A percentile compares a stretch with the other conserved stretches of the same genome.
Evolutionary conservation across 2,329 filamentous ascomycete genomes (phyloP).

Genomic region (Epichloe gansuensis): DNA sequence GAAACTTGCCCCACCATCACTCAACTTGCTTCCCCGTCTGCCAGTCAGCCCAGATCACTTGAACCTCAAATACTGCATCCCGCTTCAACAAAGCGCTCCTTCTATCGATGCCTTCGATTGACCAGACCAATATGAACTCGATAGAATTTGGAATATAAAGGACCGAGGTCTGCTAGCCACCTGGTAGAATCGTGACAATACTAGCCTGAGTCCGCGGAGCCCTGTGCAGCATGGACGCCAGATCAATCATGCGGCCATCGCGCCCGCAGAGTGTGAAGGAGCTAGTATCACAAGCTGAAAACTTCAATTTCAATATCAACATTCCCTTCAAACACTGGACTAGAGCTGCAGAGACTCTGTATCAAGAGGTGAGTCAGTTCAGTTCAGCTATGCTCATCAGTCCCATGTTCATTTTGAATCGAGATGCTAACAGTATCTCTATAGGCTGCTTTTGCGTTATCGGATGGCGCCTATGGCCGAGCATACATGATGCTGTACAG

Average conservation of each 20-base stretch:
- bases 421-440: neutral
- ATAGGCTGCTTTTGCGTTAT: slow-evolving; percentile 73
- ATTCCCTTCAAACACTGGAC: slow-evolving; percentile 75
- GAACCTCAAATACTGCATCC: neutral
- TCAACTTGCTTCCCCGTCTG: neutral
- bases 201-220: neutral
- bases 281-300: slow-evolving; percentile 61
- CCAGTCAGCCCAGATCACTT: neutral
- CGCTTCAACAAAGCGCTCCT: neutral
- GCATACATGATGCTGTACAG: slow-evolving; percentile 87
- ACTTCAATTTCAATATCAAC: slow-evolving; percentile 68
- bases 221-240: slow-evolving; percentile 16
- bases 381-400: neutral
- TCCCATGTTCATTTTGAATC: neutral
- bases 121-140: slow-evolving; percentile 1
- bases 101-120: neutral
- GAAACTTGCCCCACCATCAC: neutral
- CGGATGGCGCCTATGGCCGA: slow-evolving; percentile 75
- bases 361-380: slow-evolving; percentile 57
- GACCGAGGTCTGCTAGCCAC: neutral
- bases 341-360: slow-evolving; percentile 64
- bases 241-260: slow-evolving; percentile 21
- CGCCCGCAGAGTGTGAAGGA: slow-evolving; percentile 61
- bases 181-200: neutral
- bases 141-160: neutral